phyloP scores from a whole-genome alignment of 1,284 basidiomycete species.

The Microbotryum silenes-acaulis region DNA sequence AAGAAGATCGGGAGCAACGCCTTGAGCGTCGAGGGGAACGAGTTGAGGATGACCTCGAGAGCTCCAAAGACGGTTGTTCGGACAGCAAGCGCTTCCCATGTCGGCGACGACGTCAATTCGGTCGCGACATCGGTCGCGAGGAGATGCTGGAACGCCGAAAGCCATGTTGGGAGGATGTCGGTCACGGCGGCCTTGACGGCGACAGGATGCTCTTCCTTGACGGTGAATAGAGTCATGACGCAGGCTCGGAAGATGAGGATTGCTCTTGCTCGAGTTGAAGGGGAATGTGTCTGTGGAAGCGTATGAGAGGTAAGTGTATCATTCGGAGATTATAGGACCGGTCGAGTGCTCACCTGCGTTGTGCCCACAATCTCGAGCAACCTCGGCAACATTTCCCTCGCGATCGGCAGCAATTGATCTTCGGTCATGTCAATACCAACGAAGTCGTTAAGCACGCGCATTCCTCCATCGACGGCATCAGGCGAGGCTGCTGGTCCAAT shows the following conservation, averaged over 20 bases:
- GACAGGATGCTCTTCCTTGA: constrained; percentile 82
- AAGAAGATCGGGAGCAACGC: constrained; percentile 70
- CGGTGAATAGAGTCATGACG: constrained; percentile 81
- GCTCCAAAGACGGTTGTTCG: constrained; percentile 25
- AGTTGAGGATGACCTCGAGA: constrained; percentile 22
- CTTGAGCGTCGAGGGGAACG: constrained; percentile 50
- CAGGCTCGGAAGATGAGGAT: constrained; percentile 87
- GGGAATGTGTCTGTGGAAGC: constrained; percentile 55
- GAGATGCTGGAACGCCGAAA: constrained; percentile 71
- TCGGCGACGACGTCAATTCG: constrained; percentile 9
- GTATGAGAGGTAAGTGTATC: too few relatives aligned
- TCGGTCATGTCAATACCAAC: constrained; percentile 75
- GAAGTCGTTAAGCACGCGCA: constrained; percentile 88
- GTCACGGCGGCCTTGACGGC: constrained; percentile 73
- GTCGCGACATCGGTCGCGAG: constrained; percentile 44
- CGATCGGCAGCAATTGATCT: constrained; percentile 80
- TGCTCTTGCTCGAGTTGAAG: constrained; percentile 71
- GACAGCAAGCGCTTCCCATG: constrained; percentile 70
- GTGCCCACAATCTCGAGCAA: constrained; percentile 73
- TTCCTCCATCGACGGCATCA: constrained; percentile 78
- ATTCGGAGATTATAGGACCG: not conserved
- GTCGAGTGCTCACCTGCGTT: constrained; percentile 50
- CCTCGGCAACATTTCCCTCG: constrained; percentile 73
- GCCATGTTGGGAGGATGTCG: constrained; percentile 77
- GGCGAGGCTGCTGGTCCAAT: constrained; percentile 59